phyloP scores from a whole-genome alignment of 2,329 filamentous ascomycete genomes.

The Pseudogymnoascus sp. region DNA sequence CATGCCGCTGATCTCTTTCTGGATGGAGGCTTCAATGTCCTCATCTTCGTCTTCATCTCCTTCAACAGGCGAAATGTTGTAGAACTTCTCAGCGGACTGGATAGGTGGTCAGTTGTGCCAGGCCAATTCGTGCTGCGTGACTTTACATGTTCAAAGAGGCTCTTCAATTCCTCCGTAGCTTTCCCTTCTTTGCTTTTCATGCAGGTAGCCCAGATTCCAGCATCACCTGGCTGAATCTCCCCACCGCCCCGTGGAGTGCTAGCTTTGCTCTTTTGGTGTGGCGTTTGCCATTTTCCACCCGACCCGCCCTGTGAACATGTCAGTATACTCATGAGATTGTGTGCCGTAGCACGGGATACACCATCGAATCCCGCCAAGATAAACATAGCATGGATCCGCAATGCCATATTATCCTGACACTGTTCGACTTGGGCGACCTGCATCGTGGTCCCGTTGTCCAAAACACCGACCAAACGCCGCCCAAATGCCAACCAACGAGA shows the following conservation, averaged over 20 bases:
- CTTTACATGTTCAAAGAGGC: constrained; percentile 59
- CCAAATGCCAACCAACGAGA: background rate
- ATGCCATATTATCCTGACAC: background rate
- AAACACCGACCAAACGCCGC: background rate
- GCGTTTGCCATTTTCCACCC: constrained; percentile 54
- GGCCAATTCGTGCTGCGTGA: constrained; percentile 1
- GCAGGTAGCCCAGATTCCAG: constrained; percentile 73
- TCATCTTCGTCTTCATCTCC: constrained; percentile 36
- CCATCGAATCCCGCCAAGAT: background rate
- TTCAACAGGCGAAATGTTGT: constrained; percentile 36
- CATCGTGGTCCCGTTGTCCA: background rate
- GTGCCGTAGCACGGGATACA: background rate
- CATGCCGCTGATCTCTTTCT: constrained; percentile 62
- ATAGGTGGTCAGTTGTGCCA: constrained; percentile 10
- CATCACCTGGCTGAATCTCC: constrained; percentile 58
- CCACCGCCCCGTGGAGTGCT: constrained; percentile 36
- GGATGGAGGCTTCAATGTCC: constrained; percentile 67
- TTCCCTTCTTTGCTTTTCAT: constrained; percentile 64
- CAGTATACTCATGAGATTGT: background rate
- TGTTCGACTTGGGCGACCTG: background rate
- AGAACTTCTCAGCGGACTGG: constrained; percentile 60
- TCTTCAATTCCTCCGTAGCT: constrained; percentile 59
- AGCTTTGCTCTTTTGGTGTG: constrained; percentile 48
- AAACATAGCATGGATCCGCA: background rate
- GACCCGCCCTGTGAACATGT: constrained; percentile 35